Percentiles rank a stretch among this genome's conserved stretches.
Conservation (phyloP, 192 early-diverging fungal species). For the Coemansia interrupta region DNA sequence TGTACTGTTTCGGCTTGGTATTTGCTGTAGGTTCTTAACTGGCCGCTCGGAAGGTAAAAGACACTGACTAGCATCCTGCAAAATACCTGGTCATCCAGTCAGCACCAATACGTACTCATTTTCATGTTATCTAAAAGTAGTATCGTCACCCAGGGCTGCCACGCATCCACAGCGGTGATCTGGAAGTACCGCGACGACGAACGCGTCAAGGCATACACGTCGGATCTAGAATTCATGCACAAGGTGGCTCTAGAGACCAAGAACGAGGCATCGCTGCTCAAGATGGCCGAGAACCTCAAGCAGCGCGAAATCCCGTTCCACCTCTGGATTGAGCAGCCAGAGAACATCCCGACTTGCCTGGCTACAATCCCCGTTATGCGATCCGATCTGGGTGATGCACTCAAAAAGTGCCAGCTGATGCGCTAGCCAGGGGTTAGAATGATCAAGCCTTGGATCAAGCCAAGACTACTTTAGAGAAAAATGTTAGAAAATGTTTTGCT, state of each 20-base stretch:
- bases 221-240: conserved; percentile 64
- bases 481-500: no score
- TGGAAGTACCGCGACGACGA: conserved; percentile 59
- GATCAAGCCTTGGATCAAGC: no score
- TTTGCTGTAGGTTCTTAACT: conserved; percentile 49
- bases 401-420: conserved; percentile 50
- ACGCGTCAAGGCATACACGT: conserved; percentile 60
- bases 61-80: no score
- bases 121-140: conserved; percentile 27
- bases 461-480: no score
- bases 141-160: conserved; percentile 71
- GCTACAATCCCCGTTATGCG: conserved; percentile 65
- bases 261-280: conserved; percentile 60
- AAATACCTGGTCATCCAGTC: no score
- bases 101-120: no score
- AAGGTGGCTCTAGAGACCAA: conserved; percentile 77
- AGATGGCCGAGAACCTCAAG: conserved; percentile 56
- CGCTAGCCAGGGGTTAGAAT: conserved; percentile 11
- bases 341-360: conserved; percentile 68
- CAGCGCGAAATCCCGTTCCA: conserved; percentile 58
- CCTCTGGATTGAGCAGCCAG: conserved; percentile 74
- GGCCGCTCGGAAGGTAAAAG: conserved; percentile 67
- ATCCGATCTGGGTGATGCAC: conserved; percentile 47
- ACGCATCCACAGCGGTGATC: conserved; percentile 65
- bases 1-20: conserved; percentile 16